These are phyloP conservation scores for Davidsoniella neocaledoniae DNA, from an alignment of 2,329 filamentous ascomycete species.

Conservation along the genomic window DNA sequence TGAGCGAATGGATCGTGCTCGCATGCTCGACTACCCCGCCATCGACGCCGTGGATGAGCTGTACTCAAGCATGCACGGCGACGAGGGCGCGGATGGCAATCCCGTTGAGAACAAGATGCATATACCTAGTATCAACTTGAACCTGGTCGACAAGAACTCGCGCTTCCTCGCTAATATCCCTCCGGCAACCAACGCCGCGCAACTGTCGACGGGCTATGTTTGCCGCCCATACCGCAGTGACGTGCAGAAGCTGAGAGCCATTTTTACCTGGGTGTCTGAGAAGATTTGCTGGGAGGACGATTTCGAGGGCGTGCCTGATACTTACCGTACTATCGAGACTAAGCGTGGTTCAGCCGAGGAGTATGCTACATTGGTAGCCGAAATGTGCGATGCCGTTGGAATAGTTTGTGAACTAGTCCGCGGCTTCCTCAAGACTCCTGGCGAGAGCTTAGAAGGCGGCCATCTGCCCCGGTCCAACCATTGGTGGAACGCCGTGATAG, in stretches of 20 bases:
- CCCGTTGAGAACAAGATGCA: conserved; percentile 71
- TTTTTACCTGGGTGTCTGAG: conserved; percentile 96
- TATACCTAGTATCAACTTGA: conserved; percentile 63
- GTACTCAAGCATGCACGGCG: conserved; percentile 68
- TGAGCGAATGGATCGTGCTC: conserved; percentile 74
- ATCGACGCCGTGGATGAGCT: conserved; percentile 82
- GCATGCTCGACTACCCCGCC: conserved; percentile 84
- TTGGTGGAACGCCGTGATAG: conserved; percentile 90
- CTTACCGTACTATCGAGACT: conserved; percentile 65
- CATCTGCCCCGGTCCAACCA: conserved; percentile 81
- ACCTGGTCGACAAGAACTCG: conserved; percentile 86
- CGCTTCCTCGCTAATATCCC: conserved; percentile 77
- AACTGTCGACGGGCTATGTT: conserved; percentile 76
- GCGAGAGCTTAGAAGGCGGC: conserved; percentile 65
- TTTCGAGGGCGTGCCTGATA: conserved; percentile 70
- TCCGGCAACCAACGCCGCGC: conserved; percentile 62
- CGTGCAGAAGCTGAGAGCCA: conserved; percentile 78
- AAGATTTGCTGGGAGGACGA: conserved; percentile 93
- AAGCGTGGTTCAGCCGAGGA: conserved; percentile 78
- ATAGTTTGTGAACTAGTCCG: conserved; percentile 74
- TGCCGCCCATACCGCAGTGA: conserved; percentile 90
- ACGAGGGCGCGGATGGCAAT: conserved; percentile 72
- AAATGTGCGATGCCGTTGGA: conserved; percentile 87
- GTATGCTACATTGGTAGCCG: conserved; percentile 70
- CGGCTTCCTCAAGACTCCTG: conserved; percentile 81